Evolutionary conservation across 495 filamentous ascomycete species (phyloP).

Genomic region (Coniosporium apollinis): DNA sequence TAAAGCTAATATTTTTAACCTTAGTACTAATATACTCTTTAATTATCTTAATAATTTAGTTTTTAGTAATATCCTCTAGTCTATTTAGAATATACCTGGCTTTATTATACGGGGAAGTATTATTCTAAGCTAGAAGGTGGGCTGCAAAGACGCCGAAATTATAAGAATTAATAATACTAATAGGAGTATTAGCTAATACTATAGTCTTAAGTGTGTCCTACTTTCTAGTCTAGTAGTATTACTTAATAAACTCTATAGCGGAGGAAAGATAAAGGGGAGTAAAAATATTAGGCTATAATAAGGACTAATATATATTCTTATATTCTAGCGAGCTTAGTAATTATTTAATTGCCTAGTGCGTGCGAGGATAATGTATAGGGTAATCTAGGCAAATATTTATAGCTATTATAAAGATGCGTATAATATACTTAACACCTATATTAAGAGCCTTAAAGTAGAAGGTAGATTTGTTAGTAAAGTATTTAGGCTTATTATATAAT

Average conservation of each 20-base stretch:
- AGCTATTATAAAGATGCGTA: neutral
- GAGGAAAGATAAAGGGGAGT: neutral
- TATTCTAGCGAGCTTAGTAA: neutral
- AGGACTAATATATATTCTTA: neutral
- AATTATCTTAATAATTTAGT: neutral
- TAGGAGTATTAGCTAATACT: neutral
- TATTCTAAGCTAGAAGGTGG: neutral
- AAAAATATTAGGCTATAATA: neutral
- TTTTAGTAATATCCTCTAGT: neutral
- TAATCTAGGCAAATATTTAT: neutral
- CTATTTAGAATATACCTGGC: neutral
- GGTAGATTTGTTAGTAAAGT: neutral
- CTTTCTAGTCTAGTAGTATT: neutral
- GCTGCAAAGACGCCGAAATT: neutral
- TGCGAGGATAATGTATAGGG: neutral
- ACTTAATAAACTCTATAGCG: neutral
- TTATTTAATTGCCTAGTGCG: neutral
- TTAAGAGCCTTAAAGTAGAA: neutral
- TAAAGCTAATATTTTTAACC: neutral
- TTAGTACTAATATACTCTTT: neutral
- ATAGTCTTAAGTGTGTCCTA: neutral
- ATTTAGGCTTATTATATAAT: neutral
- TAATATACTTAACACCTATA: neutral
- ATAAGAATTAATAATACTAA: neutral
- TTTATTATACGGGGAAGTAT: neutral